phyloP scores from a whole-genome alignment of 225 moss, liverwort and hornwort species.

The Marchantia paleacea region DNA sequence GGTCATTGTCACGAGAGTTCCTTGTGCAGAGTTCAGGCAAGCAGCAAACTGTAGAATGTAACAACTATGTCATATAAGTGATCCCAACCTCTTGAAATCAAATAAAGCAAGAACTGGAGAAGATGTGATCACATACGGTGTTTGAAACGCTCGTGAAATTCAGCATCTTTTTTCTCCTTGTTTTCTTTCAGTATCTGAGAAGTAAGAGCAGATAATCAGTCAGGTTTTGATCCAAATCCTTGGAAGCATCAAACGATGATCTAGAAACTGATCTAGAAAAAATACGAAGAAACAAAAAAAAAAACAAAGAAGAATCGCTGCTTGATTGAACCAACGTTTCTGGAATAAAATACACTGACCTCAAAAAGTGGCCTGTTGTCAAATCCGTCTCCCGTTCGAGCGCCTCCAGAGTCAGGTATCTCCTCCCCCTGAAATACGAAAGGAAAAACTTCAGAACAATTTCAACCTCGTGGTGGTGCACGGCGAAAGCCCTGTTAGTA shows the following conservation, averaged over 20 bases:
- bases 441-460: neutral
- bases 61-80: no score
- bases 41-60: no score
- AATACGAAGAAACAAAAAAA: neutral
- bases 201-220: neutral
- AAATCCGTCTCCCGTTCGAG: slow-evolving; percentile 6
- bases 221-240: neutral
- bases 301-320: neutral
- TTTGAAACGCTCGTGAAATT: slow-evolving; percentile 93
- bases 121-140: slow-evolving; percentile 55
- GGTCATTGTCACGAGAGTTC: no score
- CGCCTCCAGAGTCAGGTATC: neutral
- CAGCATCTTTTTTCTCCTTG: slow-evolving; percentile 86
- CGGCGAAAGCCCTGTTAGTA: no score
- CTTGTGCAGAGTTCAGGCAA: no score
- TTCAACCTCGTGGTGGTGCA: no score
- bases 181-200: slow-evolving; percentile 90
- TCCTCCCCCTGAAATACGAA: slow-evolving; percentile 8
- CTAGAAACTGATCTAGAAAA: neutral
- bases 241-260: neutral
- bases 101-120: neutral
- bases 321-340: neutral
- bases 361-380: slow-evolving; percentile 52
- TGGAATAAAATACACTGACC: slow-evolving; percentile 13
- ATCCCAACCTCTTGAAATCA: no score